Evolutionary conservation across 2,329 filamentous ascomycete genomes (phyloP).

Genomic region (Thyridium curvatum): DNA sequence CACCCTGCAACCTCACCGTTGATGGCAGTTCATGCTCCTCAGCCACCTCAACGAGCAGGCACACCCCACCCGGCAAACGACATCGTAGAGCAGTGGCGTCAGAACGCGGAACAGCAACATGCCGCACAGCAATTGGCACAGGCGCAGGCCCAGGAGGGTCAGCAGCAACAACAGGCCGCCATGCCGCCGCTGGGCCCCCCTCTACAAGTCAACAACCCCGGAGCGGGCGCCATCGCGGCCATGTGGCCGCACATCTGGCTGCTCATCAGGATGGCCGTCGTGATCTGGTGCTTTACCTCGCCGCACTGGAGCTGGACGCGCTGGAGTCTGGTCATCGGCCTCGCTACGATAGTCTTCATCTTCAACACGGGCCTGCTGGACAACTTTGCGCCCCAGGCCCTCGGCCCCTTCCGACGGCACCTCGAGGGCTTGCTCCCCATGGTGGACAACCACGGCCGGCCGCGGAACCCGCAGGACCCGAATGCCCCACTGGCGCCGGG

Average conservation of each 20-base stretch:
- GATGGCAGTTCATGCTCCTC: slow-evolving; percentile 9
- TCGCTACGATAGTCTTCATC: slow-evolving; percentile 51
- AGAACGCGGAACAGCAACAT: slow-evolving; percentile 8
- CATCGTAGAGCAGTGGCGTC: slow-evolving; percentile 6
- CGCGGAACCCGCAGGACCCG: slow-evolving; percentile 8
- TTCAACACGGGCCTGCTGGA: slow-evolving; percentile 54
- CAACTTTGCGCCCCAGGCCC: slow-evolving; percentile 45
- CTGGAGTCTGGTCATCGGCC: slow-evolving; percentile 47
- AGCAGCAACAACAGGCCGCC: slow-evolving; percentile 2
- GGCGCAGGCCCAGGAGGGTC: slow-evolving; percentile 16
- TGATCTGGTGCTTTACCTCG: slow-evolving; percentile 61
- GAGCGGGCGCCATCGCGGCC: slow-evolving; percentile 29
- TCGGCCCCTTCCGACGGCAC: slow-evolving; percentile 51
- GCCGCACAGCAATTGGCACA: slow-evolving; percentile 13
- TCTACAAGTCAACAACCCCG: slow-evolving; percentile 32
- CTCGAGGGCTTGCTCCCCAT: slow-evolving; percentile 54
- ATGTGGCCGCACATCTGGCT: slow-evolving; percentile 60
- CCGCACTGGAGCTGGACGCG: slow-evolving; percentile 52
- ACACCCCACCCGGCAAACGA: slow-evolving; percentile 2
- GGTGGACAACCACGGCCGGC: slow-evolving; percentile 25
- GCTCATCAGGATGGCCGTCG: slow-evolving; percentile 47
- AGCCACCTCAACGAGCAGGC: slow-evolving; percentile 15
- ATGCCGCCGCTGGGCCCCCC: slow-evolving; percentile 4
- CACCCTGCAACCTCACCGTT: slow-evolving; percentile 11
- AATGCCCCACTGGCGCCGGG: slow-evolving; percentile 4